Evolutionary conservation across 2,329 filamentous ascomycete genomes (phyloP).

Genomic region (Beauveria sp.): DNA sequence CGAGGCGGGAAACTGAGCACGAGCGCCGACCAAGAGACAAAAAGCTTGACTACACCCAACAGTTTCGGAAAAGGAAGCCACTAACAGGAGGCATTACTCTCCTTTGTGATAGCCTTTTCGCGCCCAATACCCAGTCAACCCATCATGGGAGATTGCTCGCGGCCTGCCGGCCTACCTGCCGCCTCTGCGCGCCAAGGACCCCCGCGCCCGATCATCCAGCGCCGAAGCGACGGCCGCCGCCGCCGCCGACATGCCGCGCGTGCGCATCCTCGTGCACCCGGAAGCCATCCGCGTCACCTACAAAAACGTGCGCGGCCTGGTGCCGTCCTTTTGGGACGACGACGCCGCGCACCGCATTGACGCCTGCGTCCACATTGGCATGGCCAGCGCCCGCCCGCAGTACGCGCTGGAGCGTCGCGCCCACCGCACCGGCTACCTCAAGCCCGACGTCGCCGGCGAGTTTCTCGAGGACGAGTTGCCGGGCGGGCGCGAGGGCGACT

Average conservation of each 20-base stretch:
- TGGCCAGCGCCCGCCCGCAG: slow-evolving; percentile 56
- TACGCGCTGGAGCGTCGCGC: slow-evolving; percentile 67
- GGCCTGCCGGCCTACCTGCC: slow-evolving; percentile 60
- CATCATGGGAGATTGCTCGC: slow-evolving; percentile 71
- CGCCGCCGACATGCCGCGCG: slow-evolving; percentile 31
- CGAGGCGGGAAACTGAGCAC: not conserved
- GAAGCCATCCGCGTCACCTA: slow-evolving; percentile 66
- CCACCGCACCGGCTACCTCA: slow-evolving; percentile 64
- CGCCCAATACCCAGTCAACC: slow-evolving; percentile 63
- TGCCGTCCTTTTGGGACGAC: slow-evolving; percentile 55
- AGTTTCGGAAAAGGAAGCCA: no score
- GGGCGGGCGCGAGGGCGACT: slow-evolving; percentile 38
- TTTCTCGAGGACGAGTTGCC: slow-evolving; percentile 45
- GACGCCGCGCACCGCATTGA: slow-evolving; percentile 43
- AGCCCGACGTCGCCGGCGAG: slow-evolving; percentile 62
- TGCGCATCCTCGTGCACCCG: slow-evolving; percentile 59
- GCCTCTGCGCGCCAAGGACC: slow-evolving; percentile 36
- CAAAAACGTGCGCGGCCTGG: slow-evolving; percentile 50
- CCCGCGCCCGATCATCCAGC: slow-evolving; percentile 17
- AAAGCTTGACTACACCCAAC: not conserved
- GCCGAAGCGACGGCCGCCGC: no score
- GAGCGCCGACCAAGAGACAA: not conserved
- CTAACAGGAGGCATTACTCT: not conserved
- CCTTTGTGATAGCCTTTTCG: slow-evolving; percentile 59
- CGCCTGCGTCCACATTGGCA: slow-evolving; percentile 69